Percentiles rank a stretch among this genome's conserved stretches.
These are phyloP conservation scores for Diutina sp. DNA, from an alignment of 1,139 yeast species.

Conservation along the genomic window DNA sequence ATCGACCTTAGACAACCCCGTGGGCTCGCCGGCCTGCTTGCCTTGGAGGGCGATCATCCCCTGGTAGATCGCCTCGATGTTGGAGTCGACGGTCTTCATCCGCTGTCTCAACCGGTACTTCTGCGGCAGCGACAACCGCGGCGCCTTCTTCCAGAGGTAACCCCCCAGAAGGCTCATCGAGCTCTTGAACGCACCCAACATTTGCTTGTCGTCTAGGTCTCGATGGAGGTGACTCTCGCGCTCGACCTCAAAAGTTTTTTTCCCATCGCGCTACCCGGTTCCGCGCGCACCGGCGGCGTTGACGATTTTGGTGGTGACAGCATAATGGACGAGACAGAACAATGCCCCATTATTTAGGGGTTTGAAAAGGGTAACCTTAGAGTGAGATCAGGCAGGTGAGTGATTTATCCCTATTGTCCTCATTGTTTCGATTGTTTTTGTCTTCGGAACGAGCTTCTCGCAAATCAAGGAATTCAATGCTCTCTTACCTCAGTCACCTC, in stretches of 20 bases:
- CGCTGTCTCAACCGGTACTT: constrained; percentile 77
- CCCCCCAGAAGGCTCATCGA: constrained; percentile 63
- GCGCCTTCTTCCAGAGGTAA: constrained; percentile 60
- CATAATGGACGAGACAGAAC: too few relatives aligned
- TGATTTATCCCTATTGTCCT: too few relatives aligned
- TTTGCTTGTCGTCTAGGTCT: constrained; percentile 15
- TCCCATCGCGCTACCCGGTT: not conserved
- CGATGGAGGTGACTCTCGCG: not conserved
- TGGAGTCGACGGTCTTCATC: constrained; percentile 68
- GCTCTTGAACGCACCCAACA: constrained; percentile 78
- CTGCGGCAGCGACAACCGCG: constrained; percentile 68
- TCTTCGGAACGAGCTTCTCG: too few relatives aligned
- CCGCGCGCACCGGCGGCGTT: not conserved
- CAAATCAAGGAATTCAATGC: too few relatives aligned
- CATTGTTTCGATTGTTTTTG: too few relatives aligned
- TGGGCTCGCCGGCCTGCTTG: constrained; percentile 24
- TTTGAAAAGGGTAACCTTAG: too few relatives aligned
- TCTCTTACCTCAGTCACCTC: too few relatives aligned
- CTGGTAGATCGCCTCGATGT: constrained; percentile 51
- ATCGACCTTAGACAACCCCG: constrained; percentile 12
- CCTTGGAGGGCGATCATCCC: constrained; percentile 23
- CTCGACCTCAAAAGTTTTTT: not conserved
- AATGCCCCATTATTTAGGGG: too few relatives aligned
- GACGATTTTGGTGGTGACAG: not conserved
- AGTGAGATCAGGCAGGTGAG: too few relatives aligned